phyloP scores from a whole-genome alignment of 306 rosid genomes.

The Lathyrus aphaca region DNA sequence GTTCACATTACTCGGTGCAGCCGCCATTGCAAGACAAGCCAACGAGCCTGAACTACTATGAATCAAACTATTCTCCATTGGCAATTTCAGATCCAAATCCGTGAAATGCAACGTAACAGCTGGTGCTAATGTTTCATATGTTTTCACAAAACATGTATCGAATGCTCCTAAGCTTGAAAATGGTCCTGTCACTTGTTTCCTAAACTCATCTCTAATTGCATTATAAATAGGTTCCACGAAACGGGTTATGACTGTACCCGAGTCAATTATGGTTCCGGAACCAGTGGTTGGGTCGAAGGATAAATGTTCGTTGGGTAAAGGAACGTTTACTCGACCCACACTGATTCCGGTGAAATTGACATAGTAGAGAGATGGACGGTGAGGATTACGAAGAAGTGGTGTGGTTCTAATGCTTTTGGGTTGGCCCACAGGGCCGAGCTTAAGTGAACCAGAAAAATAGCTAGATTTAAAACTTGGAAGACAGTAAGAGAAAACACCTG shows the following conservation, averaged over 20 bases:
- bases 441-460: constrained; percentile 90
- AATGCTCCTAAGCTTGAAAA: constrained; percentile 77
- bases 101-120: constrained; percentile 56
- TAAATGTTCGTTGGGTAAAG: constrained; percentile 44
- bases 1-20: constrained; percentile 81
- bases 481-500: constrained; percentile 78
- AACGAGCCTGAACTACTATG: constrained; percentile 82
- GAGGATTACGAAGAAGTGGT: constrained; percentile 78
- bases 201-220: constrained; percentile 78
- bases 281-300: constrained; percentile 68
- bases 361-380: constrained; percentile 76
- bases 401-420: constrained; percentile 75
- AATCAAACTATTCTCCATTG: constrained; percentile 77
- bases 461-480: constrained; percentile 86
- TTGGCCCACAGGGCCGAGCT: constrained; percentile 78
- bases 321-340: constrained; percentile 63
- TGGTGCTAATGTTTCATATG: constrained; percentile 59
- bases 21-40: constrained; percentile 93
- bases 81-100: constrained; percentile 65
- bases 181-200: constrained; percentile 68
- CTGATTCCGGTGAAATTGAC: constrained; percentile 78
- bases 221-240: constrained; percentile 66
- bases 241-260: constrained; percentile 85
- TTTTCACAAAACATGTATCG: constrained; percentile 76
- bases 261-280: constrained; percentile 83